Conservation (phyloP, 345 rosid genomes). For the Ceriops decandra region DNA sequence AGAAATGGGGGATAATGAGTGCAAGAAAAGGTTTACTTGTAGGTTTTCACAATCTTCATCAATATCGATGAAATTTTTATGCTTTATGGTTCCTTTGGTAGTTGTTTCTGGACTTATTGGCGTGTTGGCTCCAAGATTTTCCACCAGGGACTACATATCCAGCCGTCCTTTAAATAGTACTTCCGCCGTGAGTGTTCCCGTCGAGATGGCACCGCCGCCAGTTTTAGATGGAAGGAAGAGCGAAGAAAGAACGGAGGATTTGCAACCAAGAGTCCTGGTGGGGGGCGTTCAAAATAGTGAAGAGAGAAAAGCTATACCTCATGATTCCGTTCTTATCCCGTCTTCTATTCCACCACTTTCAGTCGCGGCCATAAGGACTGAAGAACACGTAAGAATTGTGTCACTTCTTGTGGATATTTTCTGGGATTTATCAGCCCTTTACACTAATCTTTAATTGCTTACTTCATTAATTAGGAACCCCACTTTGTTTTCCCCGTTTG, state of each 20-base stretch:
- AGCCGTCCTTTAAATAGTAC: conserved; percentile 6
- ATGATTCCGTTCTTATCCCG: conserved; percentile 2
- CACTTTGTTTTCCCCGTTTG: too few species aligned
- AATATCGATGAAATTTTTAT: conserved; percentile 26
- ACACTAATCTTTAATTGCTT: too few species aligned
- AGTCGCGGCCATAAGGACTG: conserved; percentile 1
- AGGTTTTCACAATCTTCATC: conserved; percentile 26
- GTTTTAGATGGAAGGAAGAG: conserved; percentile 10
- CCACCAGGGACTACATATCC: conserved; percentile 11
- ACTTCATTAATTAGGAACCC: too few species aligned
- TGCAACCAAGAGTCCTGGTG: conserved; percentile 11
- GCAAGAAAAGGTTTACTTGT: conserved; percentile 28
- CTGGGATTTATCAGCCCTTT: background rate
- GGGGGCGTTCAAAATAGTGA: background rate
- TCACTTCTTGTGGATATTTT: background rate
- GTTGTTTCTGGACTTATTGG: conserved; percentile 32
- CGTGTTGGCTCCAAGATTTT: conserved; percentile 31
- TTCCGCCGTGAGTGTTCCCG: background rate
- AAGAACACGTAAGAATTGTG: conserved; percentile 16
- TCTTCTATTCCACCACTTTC: conserved; percentile 8
- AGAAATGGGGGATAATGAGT: conserved; percentile 29
- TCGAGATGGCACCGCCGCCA: background rate
- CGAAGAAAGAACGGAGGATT: conserved; percentile 1
- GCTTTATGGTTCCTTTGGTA: conserved; percentile 45
- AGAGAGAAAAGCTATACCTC: background rate